Percentiles rank a stretch among this genome's conserved stretches.
phyloP scores from a whole-genome alignment of 164 flowering plant genomes.

The Amborella trichopoda region DNA sequence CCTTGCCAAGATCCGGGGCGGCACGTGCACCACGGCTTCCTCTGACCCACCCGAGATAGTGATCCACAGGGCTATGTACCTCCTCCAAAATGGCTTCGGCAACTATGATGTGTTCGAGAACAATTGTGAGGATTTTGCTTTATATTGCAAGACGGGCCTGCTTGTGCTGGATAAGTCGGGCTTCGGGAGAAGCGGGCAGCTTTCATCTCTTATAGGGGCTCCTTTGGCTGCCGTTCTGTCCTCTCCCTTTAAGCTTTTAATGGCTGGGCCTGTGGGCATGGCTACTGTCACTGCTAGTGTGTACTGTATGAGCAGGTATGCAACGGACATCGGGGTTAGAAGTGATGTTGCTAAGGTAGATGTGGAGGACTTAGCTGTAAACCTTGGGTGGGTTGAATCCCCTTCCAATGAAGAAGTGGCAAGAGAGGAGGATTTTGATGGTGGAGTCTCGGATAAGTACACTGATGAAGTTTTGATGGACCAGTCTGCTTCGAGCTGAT shows the following conservation, averaged over 20 bases:
- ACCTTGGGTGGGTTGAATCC: constrained; percentile 46
- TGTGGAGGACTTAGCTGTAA: constrained; percentile 80
- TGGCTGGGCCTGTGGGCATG: constrained; percentile 73
- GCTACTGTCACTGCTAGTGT: constrained; percentile 86
- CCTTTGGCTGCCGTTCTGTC: constrained; percentile 92
- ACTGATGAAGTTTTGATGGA: too few species aligned
- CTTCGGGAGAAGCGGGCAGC: constrained; percentile 89
- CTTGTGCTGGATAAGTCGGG: constrained; percentile 49
- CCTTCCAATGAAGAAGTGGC: constrained; percentile 8
- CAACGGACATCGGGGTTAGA: constrained; percentile 88
- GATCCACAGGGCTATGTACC: constrained; percentile 87
- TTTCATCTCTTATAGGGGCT: constrained; percentile 76
- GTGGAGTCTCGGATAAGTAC: too few species aligned
- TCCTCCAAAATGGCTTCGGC: constrained; percentile 95
- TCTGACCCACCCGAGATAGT: constrained; percentile 61
- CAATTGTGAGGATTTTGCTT: constrained; percentile 94
- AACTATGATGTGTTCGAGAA: constrained; percentile 75
- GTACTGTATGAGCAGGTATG: constrained; percentile 89
- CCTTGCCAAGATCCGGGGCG: constrained; percentile 86
- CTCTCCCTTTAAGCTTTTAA: constrained; percentile 66
- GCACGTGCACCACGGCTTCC: constrained; percentile 85
- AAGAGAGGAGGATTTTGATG: constrained; percentile 11
- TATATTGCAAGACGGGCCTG: constrained; percentile 93
- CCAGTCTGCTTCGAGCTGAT: too few species aligned
- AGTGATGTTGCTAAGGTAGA: constrained; percentile 82